phyloP scores from a whole-genome alignment of 1,284 basidiomycete genomes.

The Xanthoconium separans region DNA sequence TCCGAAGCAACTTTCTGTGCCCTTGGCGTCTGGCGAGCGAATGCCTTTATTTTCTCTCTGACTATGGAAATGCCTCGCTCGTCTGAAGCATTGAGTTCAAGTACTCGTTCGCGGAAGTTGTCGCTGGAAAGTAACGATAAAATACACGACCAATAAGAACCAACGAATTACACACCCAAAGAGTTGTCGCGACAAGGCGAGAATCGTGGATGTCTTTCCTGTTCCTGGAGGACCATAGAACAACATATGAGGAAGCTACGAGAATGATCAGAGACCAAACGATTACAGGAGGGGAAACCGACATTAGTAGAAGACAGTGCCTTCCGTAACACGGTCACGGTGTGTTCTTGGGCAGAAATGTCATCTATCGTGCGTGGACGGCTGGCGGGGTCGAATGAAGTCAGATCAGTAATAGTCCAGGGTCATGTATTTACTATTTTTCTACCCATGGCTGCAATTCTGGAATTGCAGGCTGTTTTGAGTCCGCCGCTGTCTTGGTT shows the following conservation, averaged over 20 bases:
- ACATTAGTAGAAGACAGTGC: constrained; percentile 93
- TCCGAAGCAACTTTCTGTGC: constrained; percentile 75
- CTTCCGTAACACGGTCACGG: constrained; percentile 89
- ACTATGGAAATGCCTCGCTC: constrained; percentile 97
- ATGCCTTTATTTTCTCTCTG: constrained; percentile 98
- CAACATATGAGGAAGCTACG: constrained; percentile 96
- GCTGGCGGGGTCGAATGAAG: constrained; percentile 41
- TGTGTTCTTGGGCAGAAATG: constrained; percentile 96
- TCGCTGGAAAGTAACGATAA: constrained; percentile 56
- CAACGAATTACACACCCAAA: constrained; percentile 69
- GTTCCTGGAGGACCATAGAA: constrained; percentile 99
- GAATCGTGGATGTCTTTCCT: constrained; percentile 98
- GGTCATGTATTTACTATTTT: constrained; percentile 72
- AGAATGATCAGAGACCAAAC: constrained; percentile 8
- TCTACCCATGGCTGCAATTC: constrained; percentile 94
- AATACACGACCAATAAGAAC: not conserved
- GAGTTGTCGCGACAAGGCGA: constrained; percentile 90
- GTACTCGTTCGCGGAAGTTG: constrained; percentile 89
- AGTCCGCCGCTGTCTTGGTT: constrained; percentile 38
- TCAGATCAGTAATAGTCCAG: constrained; percentile 2
- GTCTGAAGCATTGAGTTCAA: constrained; percentile 99
- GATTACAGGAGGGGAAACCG: constrained; percentile 18
- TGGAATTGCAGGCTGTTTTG: constrained; percentile 52
- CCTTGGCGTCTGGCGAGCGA: constrained; percentile 92
- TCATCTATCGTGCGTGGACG: constrained; percentile 98